These are phyloP conservation scores for Zasmidium citrigriseum DNA, from an alignment of 2,329 filamentous ascomycete genomes.

Conservation along the genomic window DNA sequence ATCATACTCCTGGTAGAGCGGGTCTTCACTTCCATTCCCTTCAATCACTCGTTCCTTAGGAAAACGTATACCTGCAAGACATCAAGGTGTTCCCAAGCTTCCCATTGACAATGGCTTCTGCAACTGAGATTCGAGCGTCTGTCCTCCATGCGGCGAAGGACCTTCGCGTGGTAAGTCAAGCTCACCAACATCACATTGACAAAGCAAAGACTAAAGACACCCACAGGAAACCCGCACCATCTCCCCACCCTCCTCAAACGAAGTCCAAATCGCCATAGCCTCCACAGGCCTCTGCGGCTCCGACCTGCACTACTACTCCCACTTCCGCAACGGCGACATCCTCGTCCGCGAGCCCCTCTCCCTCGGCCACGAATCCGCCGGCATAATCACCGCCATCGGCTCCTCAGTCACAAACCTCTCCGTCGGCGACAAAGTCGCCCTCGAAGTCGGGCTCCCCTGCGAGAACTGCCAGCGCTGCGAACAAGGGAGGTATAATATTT, in stretches of 20 bases:
- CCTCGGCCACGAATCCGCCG: conserved; percentile 76
- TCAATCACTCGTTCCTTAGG: not conserved
- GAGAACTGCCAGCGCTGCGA: conserved; percentile 59
- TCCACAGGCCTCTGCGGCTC: conserved; percentile 71
- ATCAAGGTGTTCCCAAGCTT: conserved; percentile 4
- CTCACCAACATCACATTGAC: not conserved
- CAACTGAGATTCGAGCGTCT: conserved; percentile 47
- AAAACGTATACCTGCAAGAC: not conserved
- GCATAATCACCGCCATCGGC: conserved; percentile 73
- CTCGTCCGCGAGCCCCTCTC: conserved; percentile 80
- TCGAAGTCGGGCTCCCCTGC: conserved; percentile 90
- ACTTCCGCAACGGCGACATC: conserved; percentile 85
- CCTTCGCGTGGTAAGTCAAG: conserved; percentile 54
- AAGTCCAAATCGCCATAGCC: conserved; percentile 66
- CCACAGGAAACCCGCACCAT: conserved; percentile 55
- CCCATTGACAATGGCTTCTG: conserved; percentile 17
- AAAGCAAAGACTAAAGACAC: not conserved
- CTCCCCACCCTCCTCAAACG: conserved; percentile 48
- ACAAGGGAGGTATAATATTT: conserved; percentile 63
- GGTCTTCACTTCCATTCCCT: not conserved
- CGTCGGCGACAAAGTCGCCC: conserved; percentile 80
- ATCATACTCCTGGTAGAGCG: conserved; percentile 1
- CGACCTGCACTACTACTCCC: conserved; percentile 81
- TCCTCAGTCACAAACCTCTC: conserved; percentile 55
- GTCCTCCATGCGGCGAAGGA: conserved; percentile 64